Conservation (phyloP, 768 basidiomycete genomes). For the Cystofilobasidium bisporidii region DNA sequence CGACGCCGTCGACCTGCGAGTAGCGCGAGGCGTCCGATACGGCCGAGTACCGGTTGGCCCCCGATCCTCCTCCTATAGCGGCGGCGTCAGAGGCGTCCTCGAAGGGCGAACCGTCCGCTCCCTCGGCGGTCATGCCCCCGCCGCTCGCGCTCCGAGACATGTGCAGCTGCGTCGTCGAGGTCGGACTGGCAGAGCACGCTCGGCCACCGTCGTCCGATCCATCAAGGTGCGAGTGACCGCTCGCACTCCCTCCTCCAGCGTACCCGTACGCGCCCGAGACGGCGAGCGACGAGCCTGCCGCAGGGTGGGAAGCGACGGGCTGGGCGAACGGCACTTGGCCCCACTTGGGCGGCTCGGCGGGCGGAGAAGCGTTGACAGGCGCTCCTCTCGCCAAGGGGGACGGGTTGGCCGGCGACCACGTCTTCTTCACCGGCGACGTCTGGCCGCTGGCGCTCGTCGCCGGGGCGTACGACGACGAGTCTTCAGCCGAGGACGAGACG, state of each 20-base stretch:
- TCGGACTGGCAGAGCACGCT: background rate
- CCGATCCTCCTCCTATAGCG: background rate
- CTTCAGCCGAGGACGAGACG: background rate
- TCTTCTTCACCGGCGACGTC: background rate
- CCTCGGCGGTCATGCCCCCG: no score
- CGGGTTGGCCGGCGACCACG: background rate
- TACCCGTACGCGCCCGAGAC: background rate
- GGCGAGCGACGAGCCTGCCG: no score
- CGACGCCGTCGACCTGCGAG: background rate
- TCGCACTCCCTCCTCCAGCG: background rate
- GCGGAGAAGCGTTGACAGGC: background rate
- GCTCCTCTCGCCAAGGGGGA: background rate
- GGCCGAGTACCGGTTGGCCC: background rate
- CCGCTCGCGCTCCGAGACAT: background rate
- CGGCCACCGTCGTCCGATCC: background rate
- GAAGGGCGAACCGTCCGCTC: no score
- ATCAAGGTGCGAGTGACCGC: background rate
- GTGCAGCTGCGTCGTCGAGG: background rate
- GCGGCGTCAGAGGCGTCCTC: no score
- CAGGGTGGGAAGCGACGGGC: background rate
- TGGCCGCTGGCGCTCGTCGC: no score
- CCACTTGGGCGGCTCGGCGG: background rate
- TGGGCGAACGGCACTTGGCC: background rate
- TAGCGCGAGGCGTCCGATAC: background rate
- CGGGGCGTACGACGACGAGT: background rate